Conservation (phyloP, 306 rosid genomes). For the Potentilla sterilis region DNA sequence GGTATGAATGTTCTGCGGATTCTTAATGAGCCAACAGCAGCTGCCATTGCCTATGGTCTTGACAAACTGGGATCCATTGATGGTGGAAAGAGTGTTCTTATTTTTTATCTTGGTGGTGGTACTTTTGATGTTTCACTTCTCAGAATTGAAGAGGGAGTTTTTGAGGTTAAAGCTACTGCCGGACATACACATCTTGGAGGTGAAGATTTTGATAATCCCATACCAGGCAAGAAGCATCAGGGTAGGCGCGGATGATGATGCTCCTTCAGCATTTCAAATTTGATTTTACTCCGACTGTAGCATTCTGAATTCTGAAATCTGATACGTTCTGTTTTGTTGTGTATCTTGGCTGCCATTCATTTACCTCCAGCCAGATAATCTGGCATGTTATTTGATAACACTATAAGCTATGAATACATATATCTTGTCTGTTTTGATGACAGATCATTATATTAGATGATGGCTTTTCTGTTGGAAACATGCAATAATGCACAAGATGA, state of each 20-base stretch:
- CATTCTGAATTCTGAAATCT: too few relatives aligned
- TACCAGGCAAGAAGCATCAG: conserved; percentile 33
- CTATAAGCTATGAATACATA: too few relatives aligned
- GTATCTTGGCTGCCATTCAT: too few relatives aligned
- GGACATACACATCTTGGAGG: neutral
- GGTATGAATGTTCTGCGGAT: too few relatives aligned
- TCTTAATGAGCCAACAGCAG: too few relatives aligned
- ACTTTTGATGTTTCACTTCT: conserved; percentile 1
- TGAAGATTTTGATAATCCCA: neutral
- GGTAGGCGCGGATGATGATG: conserved; percentile 3
- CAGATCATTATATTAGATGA: neutral
- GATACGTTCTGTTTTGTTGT: too few relatives aligned
- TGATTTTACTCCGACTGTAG: too few relatives aligned
- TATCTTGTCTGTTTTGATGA: too few relatives aligned
- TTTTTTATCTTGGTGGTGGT: neutral
- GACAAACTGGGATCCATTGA: too few relatives aligned
- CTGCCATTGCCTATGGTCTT: too few relatives aligned
- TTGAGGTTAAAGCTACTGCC: neutral
- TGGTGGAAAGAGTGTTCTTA: conserved; percentile 3
- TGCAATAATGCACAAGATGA: neutral
- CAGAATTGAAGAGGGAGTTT: neutral
- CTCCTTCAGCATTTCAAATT: neutral
- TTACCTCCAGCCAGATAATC: too few relatives aligned
- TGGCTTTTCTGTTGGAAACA: neutral
- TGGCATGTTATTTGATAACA: too few relatives aligned